Percentiles rank a stretch among this genome's conserved stretches.
These are phyloP conservation scores for Ceraceosorus guamensis DNA, from an alignment of 1,284 basidiomycete species.

Conservation along the genomic window DNA sequence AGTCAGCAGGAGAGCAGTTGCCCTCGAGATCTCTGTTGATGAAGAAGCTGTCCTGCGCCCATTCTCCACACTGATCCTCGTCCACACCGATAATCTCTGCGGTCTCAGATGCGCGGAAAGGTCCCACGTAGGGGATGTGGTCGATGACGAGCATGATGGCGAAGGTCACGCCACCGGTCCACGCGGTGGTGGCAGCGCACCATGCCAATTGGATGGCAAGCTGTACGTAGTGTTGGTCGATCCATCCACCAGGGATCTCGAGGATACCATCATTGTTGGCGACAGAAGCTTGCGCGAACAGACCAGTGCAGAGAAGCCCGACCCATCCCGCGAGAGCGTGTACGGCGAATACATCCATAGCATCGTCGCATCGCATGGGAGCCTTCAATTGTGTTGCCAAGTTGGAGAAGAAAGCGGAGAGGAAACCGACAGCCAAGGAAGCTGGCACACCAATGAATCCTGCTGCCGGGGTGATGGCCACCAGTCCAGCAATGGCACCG, in stretches of 20 bases:
- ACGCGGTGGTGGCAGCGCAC: slow-evolving; percentile 59
- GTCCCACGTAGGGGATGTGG: slow-evolving; percentile 63
- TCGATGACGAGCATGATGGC: slow-evolving; percentile 62
- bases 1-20: slow-evolving; percentile 20
- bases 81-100: slow-evolving; percentile 82
- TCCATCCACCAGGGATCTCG: slow-evolving; percentile 62
- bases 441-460: slow-evolving; percentile 60
- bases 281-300: slow-evolving; percentile 74
- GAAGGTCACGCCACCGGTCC: slow-evolving; percentile 55
- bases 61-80: slow-evolving; percentile 59
- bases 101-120: slow-evolving; percentile 65
- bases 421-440: slow-evolving; percentile 66
- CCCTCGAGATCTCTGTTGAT: slow-evolving; percentile 40
- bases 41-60: slow-evolving; percentile 35
- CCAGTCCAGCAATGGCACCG: slow-evolving; percentile 81
- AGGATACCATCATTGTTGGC: slow-evolving; percentile 61
- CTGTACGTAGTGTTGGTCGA: slow-evolving; percentile 63
- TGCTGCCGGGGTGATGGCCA: slow-evolving; percentile 54
- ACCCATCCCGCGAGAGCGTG: slow-evolving; percentile 41
- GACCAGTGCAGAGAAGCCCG: slow-evolving; percentile 46
- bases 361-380: slow-evolving; percentile 62
- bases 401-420: slow-evolving; percentile 71
- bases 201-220: slow-evolving; percentile 79
- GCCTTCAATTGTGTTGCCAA: slow-evolving; percentile 73
- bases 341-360: slow-evolving; percentile 53